Evolutionary conservation across 371 early-diverging fungal species (phyloP).

Genomic region (Circinella umbellata): DNA sequence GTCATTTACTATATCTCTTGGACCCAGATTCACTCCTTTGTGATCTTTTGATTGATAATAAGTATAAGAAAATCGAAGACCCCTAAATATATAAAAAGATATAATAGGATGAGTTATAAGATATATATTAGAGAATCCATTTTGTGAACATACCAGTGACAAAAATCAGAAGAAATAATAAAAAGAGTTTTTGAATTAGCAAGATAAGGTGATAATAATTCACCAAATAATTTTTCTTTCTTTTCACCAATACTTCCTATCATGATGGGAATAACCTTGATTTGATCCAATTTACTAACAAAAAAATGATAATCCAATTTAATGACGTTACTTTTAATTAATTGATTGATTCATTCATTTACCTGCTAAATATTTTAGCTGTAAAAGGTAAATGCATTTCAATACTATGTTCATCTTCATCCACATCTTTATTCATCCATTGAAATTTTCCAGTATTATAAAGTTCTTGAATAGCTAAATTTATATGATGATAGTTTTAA

Average conservation of each 20-base stretch:
- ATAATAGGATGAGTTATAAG: background rate
- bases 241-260: slow-evolving; percentile 72
- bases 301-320: too few species aligned
- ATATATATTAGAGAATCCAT: too few species aligned
- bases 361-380: slow-evolving; percentile 77
- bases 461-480: slow-evolving; percentile 64
- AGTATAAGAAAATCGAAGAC: slow-evolving; percentile 71
- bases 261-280: slow-evolving; percentile 85
- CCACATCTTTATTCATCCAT: slow-evolving; percentile 63
- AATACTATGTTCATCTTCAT: slow-evolving; percentile 94
- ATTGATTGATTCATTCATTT: background rate
- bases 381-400: slow-evolving; percentile 95
- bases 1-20: background rate
- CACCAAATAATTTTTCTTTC: slow-evolving; percentile 69
- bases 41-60: slow-evolving; percentile 50
- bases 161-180: slow-evolving; percentile 94
- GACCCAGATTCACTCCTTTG: background rate
- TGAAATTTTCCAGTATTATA: slow-evolving; percentile 68
- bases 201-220: slow-evolving; percentile 74
- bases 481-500: too few species aligned
- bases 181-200: slow-evolving; percentile 73
- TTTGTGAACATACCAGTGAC: slow-evolving; percentile 92
- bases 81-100: too few species aligned
- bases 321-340: too few species aligned
- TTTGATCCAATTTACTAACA: slow-evolving; percentile 56